These are phyloP conservation scores for Saprolegnia parasitica DNA, from an alignment of 352 stramenopile species.

Conservation along the genomic window DNA sequence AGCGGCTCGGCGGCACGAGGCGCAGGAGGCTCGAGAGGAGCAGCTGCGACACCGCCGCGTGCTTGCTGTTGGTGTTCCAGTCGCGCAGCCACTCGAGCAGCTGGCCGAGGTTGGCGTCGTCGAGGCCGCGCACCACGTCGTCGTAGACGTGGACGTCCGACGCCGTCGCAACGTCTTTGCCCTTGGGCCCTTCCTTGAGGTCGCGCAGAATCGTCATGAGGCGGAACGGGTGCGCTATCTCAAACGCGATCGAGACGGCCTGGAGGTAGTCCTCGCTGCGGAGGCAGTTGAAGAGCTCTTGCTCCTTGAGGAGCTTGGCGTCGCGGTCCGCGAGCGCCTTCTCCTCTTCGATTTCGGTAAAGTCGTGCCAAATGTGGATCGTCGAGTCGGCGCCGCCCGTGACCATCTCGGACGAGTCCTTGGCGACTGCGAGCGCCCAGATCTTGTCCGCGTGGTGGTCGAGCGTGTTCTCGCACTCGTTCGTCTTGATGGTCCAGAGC, in stretches of 20 bases:
- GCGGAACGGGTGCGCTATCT: constrained; percentile 91
- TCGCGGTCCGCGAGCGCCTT: constrained; percentile 77
- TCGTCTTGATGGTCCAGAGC: constrained; percentile 97
- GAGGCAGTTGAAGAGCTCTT: constrained; percentile 93
- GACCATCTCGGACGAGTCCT: constrained; percentile 86
- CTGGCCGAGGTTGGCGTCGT: constrained; percentile 78
- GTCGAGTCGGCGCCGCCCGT: constrained; percentile 93
- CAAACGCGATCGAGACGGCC: constrained; percentile 84
- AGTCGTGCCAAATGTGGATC: constrained; percentile 93
- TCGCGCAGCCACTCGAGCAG: constrained; percentile 93
- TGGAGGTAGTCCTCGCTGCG: constrained; percentile 86
- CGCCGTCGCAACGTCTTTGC: constrained; percentile 41
- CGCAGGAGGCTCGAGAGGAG: constrained; percentile 89
- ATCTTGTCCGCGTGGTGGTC: constrained; percentile 97
- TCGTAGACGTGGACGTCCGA: constrained; percentile 62
- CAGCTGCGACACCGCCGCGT: constrained; percentile 91
- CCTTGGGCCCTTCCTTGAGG: constrained; percentile 65
- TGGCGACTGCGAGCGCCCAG: constrained; percentile 91
- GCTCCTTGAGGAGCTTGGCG: constrained; percentile 91
- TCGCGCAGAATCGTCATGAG: constrained; percentile 89
- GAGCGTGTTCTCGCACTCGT: constrained; percentile 96
- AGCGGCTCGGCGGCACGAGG: constrained; percentile 50
- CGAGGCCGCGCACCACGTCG: constrained; percentile 66
- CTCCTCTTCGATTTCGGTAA: constrained; percentile 89
- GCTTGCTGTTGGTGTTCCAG: constrained; percentile 97